Evolutionary conservation across 2,329 filamentous ascomycete species (phyloP).

Genomic region (Lasiodiplodia hormozganensis): DNA sequence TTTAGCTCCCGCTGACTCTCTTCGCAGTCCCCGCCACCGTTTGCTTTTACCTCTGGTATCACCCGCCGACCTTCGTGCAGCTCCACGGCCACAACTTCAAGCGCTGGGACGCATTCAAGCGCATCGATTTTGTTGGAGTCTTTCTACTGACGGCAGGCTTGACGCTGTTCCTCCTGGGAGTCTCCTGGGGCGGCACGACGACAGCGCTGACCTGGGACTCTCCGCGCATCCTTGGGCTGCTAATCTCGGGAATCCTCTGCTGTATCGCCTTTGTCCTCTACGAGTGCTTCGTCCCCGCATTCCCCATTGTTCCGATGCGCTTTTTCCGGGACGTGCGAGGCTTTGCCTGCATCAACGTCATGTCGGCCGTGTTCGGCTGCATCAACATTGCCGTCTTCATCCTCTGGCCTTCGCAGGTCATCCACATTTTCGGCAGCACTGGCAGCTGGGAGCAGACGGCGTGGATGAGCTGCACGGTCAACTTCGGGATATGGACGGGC

Average conservation of each 20-base stretch:
- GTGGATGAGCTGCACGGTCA: conserved; percentile 39
- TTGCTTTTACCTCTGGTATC: conserved; percentile 56
- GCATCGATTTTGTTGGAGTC: conserved; percentile 54
- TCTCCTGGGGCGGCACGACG: conserved; percentile 51
- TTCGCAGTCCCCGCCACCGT: conserved; percentile 46
- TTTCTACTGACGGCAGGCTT: conserved; percentile 53
- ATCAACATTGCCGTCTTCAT: conserved; percentile 41
- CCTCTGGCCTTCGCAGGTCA: conserved; percentile 40
- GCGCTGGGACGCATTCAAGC: conserved; percentile 37
- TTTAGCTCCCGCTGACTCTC: conserved; percentile 22
- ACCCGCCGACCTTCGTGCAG: conserved; percentile 53
- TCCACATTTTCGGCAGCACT: conserved; percentile 23
- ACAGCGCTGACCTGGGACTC: conserved; percentile 31
- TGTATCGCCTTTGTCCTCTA: conserved; percentile 34
- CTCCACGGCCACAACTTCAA: conserved; percentile 42
- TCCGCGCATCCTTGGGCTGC: conserved; percentile 36
- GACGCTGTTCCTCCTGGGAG: conserved; percentile 52
- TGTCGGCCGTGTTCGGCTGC: conserved; percentile 37
- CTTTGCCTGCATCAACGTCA: conserved; percentile 39
- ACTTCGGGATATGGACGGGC: conserved; percentile 41
- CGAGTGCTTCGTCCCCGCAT: conserved; percentile 37
- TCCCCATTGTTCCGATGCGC: conserved; percentile 40
- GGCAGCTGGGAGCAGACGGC: conserved; percentile 37
- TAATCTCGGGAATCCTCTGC: conserved; percentile 37
- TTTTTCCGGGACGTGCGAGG: conserved; percentile 42